Evolutionary conservation across 768 basidiomycete genomes (phyloP).

Genomic region (Dioszegia aurantiaca): DNA sequence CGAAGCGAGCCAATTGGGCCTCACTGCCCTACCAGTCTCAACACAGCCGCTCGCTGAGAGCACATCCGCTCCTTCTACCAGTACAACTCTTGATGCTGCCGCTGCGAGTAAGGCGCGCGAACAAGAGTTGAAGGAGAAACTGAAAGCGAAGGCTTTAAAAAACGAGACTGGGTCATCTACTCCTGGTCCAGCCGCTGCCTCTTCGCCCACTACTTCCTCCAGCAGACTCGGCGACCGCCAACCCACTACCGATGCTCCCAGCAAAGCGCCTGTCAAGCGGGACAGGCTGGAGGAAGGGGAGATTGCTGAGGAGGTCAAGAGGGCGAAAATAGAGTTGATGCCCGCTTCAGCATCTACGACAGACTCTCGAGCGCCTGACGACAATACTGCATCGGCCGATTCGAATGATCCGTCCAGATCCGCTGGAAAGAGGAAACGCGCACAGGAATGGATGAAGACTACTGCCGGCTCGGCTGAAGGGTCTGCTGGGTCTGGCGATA

Average conservation of each 20-base stretch:
- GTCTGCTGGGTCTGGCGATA: background rate
- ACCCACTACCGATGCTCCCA: background rate
- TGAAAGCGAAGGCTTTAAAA: background rate
- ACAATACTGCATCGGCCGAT: background rate
- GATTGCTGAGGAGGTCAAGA: constrained; percentile 6
- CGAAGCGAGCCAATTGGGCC: constrained; percentile 7
- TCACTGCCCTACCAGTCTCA: background rate
- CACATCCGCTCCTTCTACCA: background rate
- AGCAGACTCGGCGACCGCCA: no score
- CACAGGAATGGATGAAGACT: constrained; percentile 17
- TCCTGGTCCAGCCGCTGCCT: background rate
- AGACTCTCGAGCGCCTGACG: background rate
- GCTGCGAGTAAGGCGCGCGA: constrained; percentile 3
- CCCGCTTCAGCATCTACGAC: background rate
- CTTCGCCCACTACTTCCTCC: no score
- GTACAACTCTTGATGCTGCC: background rate
- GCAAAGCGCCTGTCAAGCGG: background rate
- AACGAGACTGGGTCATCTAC: background rate
- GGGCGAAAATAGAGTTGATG: background rate
- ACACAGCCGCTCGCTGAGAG: background rate
- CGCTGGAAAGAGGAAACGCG: constrained; percentile 1
- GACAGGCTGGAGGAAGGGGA: constrained; percentile 12
- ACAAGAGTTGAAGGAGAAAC: constrained; percentile 7
- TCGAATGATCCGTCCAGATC: constrained; percentile 2
- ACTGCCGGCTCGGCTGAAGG: background rate